Evolutionary conservation across 2,329 filamentous ascomycete genomes (phyloP).

Genomic region (Fusarium sororula): DNA sequence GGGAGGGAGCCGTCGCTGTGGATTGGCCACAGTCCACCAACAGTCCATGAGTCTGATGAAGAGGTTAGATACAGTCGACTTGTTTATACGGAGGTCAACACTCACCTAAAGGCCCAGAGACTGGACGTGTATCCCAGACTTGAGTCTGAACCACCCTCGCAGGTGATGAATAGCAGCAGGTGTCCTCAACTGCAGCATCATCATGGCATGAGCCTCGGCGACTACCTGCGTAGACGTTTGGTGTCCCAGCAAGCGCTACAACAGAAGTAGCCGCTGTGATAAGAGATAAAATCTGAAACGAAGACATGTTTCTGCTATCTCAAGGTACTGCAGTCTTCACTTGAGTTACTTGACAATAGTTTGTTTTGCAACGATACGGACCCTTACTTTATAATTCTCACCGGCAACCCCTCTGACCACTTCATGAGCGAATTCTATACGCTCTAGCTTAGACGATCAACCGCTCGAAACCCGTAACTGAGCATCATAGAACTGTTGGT

Average conservation of each 20-base stretch:
- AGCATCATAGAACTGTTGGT: conserved; percentile 13
- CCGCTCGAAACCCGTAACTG: neutral
- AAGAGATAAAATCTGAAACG: conserved; percentile 3
- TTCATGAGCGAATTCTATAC: neutral
- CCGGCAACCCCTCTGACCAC: neutral
- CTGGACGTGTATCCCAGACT: conserved; percentile 16
- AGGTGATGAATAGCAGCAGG: conserved; percentile 16
- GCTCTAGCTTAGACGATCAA: neutral
- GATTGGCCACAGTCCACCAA: conserved; percentile 9
- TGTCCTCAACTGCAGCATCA: neutral
- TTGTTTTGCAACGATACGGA: neutral
- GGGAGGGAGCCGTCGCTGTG: conserved; percentile 10
- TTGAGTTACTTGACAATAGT: neutral
- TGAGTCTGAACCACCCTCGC: conserved; percentile 12
- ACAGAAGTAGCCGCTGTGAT: conserved; percentile 9
- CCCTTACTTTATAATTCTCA: conserved; percentile 7
- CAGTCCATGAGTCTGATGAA: conserved; percentile 10
- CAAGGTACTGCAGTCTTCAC: neutral
- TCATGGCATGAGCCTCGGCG: conserved; percentile 3
- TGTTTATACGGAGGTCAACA: rapidly evolving
- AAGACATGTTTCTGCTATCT: neutral
- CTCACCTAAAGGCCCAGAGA: conserved; percentile 7
- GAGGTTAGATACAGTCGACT: neutral
- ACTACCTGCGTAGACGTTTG: conserved; percentile 3
- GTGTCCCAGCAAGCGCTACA: conserved; percentile 10